A percentile compares a stretch with the other conserved stretches of the same genome.
Conservation (phyloP, 306 rosid species). For the Pueraria montana region DNA sequence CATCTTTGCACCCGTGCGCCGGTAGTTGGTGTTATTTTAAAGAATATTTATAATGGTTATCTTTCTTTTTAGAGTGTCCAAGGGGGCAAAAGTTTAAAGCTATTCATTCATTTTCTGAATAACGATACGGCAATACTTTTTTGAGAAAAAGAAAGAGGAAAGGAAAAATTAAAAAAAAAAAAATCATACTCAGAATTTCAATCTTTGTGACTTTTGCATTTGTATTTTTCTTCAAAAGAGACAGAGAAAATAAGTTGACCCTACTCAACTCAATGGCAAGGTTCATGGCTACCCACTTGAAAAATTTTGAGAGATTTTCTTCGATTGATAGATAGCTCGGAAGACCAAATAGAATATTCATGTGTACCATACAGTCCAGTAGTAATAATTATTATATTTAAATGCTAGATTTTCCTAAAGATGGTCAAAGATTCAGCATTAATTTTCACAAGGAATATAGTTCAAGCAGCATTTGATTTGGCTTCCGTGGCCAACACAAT, state of each 20-base stretch:
- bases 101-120: conserved; percentile 47
- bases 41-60: conserved; percentile 33
- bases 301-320: background rate
- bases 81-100: conserved; percentile 40
- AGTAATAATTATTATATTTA: background rate
- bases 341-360: conserved; percentile 35
- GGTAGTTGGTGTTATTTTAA: conserved; percentile 34
- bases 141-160: background rate
- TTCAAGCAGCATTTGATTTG: background rate
- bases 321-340: conserved; percentile 6
- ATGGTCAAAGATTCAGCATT: conserved; percentile 36
- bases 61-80: conserved; percentile 41
- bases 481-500: background rate
- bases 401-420: conserved; percentile 22
- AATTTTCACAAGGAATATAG: background rate
- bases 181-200: background rate
- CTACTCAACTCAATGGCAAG: conserved; percentile 1
- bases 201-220: conserved; percentile 15
- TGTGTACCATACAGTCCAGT: background rate
- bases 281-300: conserved; percentile 52
- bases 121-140: conserved; percentile 50
- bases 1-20: conserved; percentile 54
- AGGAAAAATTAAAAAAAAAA: background rate
- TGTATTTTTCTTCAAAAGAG: conserved; percentile 32
- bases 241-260: conserved; percentile 51